Base-by-base conservation (phyloP, 176 grass and related monocot genomes). In the Oryza meyeriana region DNA sequence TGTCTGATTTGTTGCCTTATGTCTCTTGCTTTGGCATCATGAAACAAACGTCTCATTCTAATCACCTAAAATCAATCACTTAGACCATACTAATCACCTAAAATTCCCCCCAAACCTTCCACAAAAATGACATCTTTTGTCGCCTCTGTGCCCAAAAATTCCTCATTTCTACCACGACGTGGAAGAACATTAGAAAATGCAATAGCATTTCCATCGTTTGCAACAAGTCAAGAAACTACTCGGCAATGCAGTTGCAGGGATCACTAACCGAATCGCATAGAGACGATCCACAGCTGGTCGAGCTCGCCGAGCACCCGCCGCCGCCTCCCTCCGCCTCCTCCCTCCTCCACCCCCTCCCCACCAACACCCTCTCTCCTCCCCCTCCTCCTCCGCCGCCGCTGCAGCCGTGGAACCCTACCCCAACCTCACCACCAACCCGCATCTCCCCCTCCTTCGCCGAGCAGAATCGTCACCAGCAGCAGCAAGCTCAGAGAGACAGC, bases 241-340 rank as follows among this genome's bases (percentile, higher is more conserved):
- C 33, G 3, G 40, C 74, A 88, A 78, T 31, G 66, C 65, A 22
- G 65, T 35, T 1, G 14, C 10, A 36, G 71, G 70, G 11, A 28
- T 34, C 22, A 75, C 76, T 66, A 14, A 89, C 87, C 87, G 76
- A 48, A 69, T 79, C 81, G 27, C 76, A 78, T 29, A 76, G 61
- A 2, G 81, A 89, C 5, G 85, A 86, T 18, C 69, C 69, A 11
- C 77, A 22, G 75, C 75, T 79, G 11, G 81, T 89, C 0, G 81
- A 84, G 64, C 47, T 77, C 47, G 47, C 82, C 22, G 82, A 89
- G 70, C 76, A 69, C 76, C 30, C 47, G 34, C 64, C 33, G 10
- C 39, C 39, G 5, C 28, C 39, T 6, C 30, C 86, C 18, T 72
- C 77, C 58, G 6, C 58, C 39, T 65, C 81, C 72, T 12, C 45